These are phyloP conservation scores for Saccharomyces hybrid DNA, from an alignment of 1,139 yeast genomes.

Conservation along the genomic window DNA sequence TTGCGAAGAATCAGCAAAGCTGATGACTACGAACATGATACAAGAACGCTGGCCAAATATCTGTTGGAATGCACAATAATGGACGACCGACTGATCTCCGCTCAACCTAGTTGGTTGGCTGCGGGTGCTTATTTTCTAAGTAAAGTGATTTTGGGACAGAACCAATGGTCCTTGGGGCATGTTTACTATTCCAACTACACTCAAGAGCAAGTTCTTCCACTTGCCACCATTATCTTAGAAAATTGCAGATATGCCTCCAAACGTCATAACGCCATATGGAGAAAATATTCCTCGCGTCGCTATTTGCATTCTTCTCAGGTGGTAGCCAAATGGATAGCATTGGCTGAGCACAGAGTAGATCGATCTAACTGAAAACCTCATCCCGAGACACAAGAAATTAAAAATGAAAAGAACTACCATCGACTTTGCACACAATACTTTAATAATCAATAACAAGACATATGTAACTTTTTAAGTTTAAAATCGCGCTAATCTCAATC, in stretches of 20 bases:
- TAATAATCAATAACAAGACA: background rate
- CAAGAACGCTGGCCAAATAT: conserved; percentile 89
- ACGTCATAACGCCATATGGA: conserved; percentile 78
- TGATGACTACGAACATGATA: conserved; percentile 93
- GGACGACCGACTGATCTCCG: conserved; percentile 82
- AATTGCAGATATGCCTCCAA: conserved; percentile 63
- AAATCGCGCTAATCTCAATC: background rate
- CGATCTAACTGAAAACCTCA: conserved; percentile 4
- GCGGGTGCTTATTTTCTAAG: conserved; percentile 89
- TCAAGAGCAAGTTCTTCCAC: conserved; percentile 69
- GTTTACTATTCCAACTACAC: conserved; percentile 89
- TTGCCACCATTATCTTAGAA: conserved; percentile 63
- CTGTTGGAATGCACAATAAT: conserved; percentile 82
- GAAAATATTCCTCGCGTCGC: conserved; percentile 79
- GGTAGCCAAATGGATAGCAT: conserved; percentile 66
- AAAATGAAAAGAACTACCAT: background rate
- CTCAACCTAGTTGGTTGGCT: conserved; percentile 92
- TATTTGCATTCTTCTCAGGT: conserved; percentile 73
- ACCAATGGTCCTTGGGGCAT: conserved; percentile 75
- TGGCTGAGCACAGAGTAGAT: conserved; percentile 28
- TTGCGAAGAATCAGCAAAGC: conserved; percentile 91
- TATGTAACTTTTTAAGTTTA: background rate
- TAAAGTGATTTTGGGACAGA: conserved; percentile 51
- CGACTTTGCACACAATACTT: background rate
- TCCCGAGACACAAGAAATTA: background rate